Evolutionary conservation across 805 yeast genomes (phyloP).

Genomic region (Clavispora phyllophila): DNA sequence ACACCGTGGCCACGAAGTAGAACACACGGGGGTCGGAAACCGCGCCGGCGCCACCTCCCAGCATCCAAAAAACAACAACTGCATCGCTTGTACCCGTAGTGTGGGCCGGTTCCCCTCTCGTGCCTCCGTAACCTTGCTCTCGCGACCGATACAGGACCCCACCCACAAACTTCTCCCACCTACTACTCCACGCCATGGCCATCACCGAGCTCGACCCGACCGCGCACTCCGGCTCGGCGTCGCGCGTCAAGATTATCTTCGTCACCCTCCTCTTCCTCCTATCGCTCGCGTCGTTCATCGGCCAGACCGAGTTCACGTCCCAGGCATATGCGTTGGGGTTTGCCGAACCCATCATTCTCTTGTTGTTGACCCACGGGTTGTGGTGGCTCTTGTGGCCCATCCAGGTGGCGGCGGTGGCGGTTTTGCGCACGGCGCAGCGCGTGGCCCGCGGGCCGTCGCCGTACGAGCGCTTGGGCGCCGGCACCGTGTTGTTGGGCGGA

Average conservation of each 20-base stretch:
- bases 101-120: no score
- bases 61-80: no score
- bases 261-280: slow-evolving; percentile 29
- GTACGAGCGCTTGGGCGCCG: slow-evolving; percentile 26
- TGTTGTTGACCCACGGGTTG: slow-evolving; percentile 70
- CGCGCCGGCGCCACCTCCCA: no score
- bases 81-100: no score
- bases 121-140: no score
- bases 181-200: slow-evolving; percentile 21
- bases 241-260: slow-evolving; percentile 34
- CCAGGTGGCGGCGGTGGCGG: slow-evolving; percentile 50
- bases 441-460: slow-evolving; percentile 12
- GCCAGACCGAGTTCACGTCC: slow-evolving; percentile 77
- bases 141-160: background rate
- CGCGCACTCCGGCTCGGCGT: slow-evolving; percentile 16
- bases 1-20: no score
- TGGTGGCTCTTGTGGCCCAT: slow-evolving; percentile 73
- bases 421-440: slow-evolving; percentile 35
- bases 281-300: slow-evolving; percentile 54
- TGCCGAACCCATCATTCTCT: slow-evolving; percentile 62
- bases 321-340: slow-evolving; percentile 56
- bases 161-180: background rate
- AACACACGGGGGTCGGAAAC: no score
- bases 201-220: slow-evolving; percentile 29
- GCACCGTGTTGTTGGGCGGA: slow-evolving; percentile 24